phyloP scores from a whole-genome alignment of 1,284 basidiomycete genomes.

The Entoloma clypeatum region DNA sequence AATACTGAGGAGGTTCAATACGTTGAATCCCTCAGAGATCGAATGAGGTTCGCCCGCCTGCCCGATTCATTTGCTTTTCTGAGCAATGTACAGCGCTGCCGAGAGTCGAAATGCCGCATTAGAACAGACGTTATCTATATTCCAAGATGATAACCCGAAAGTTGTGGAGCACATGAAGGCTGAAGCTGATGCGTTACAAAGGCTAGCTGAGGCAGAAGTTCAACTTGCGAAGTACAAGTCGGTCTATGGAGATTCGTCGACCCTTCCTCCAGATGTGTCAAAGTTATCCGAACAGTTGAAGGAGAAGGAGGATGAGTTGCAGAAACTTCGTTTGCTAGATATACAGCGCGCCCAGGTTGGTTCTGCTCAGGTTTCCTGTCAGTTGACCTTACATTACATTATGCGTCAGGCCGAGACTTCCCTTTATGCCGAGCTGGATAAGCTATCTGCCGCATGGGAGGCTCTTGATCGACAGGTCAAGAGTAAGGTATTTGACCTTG shows the following conservation, averaged over 20 bases:
- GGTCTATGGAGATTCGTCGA: conserved; percentile 56
- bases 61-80: conserved; percentile 10
- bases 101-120: conserved; percentile 50
- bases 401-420: conserved; percentile 62
- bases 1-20: conserved; percentile 57
- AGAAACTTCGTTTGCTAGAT: conserved; percentile 52
- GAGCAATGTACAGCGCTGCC: conserved; percentile 40
- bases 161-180: conserved; percentile 42
- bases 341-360: conserved; percentile 51
- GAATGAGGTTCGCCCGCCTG: conserved; percentile 39
- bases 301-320: conserved; percentile 60
- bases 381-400: conserved; percentile 3
- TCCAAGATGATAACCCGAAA: conserved; percentile 47
- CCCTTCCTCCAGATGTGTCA: conserved; percentile 46
- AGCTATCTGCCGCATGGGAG: conserved; percentile 85
- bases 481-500: conserved; percentile 82
- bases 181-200: conserved; percentile 53
- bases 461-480: conserved; percentile 79
- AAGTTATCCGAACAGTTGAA: conserved; percentile 54
- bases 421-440: conserved; percentile 84
- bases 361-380: background rate
- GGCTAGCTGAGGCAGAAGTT: conserved; percentile 42
- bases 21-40: conserved; percentile 57
- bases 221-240: conserved; percentile 60
- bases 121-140: conserved; percentile 44